phyloP scores from a whole-genome alignment of 352 stramenopile genomes.

The Phytopythium sindhum region DNA sequence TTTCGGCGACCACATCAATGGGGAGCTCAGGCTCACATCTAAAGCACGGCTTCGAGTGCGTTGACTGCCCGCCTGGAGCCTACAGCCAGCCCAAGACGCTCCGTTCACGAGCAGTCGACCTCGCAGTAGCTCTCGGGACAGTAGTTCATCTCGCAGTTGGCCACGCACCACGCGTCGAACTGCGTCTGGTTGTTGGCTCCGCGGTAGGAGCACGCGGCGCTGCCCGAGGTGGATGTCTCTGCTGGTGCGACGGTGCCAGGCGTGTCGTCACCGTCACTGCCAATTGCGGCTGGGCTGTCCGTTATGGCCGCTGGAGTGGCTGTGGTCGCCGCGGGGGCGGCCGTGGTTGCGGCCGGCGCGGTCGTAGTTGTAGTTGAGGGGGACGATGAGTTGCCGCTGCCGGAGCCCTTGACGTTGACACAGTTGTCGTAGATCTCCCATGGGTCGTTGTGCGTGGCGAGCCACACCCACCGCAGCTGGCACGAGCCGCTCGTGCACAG shows the following conservation, averaged over 20 bases:
- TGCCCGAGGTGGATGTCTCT: conserved; percentile 1
- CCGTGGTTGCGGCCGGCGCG: conserved; percentile 3
- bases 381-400: background rate
- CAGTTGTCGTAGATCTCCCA: conserved; percentile 52
- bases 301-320: conserved; percentile 10
- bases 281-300: background rate
- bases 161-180: conserved; percentile 23
- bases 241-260: background rate
- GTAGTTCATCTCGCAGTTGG: conserved; percentile 22
- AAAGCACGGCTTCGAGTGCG: background rate
- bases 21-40: background rate
- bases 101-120: conserved; percentile 7
- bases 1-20: background rate
- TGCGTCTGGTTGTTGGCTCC: conserved; percentile 15
- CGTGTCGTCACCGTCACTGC: background rate
- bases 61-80: too few species aligned
- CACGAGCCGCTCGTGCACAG: conserved; percentile 23
- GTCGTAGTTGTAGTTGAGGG: conserved; percentile 9
- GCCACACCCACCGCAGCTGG: conserved; percentile 40
- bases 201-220: conserved; percentile 10
- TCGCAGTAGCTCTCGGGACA: conserved; percentile 27
- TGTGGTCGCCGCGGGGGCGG: conserved; percentile 3
- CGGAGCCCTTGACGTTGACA: conserved; percentile 15
- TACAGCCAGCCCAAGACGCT: too few species aligned
- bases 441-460: conserved; percentile 39